Evolutionary conservation across 169 alveolate species (phyloP).

Genomic region (Perkinsus chesapeaki): DNA sequence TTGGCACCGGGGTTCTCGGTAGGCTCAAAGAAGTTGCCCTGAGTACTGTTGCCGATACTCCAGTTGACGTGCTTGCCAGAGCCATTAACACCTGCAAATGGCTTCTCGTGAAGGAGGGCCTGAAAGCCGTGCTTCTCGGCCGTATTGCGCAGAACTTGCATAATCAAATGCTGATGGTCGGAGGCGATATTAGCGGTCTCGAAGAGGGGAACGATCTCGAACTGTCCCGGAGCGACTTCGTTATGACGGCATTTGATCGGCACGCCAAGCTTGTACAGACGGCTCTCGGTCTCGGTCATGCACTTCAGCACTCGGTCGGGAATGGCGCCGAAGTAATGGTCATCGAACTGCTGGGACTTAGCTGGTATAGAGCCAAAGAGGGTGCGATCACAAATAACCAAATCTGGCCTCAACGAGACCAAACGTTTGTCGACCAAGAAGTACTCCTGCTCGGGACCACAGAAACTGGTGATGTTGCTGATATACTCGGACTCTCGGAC

Average conservation of each 20-base stretch:
- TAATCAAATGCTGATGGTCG: not conserved
- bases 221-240: not conserved
- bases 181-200: not conserved
- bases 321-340: not conserved
- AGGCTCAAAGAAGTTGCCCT: not conserved
- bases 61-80: not conserved
- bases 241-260: not conserved
- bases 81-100: not conserved
- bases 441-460: not conserved
- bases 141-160: not conserved
- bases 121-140: not conserved
- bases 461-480: not conserved
- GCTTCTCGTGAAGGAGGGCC: not conserved
- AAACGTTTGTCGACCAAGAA: not conserved
- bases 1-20: not conserved
- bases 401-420: not conserved
- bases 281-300: not conserved
- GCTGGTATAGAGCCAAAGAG: not conserved
- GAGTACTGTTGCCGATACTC: not conserved
- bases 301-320: not conserved
- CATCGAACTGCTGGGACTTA: not conserved
- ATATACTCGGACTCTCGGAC: not conserved
- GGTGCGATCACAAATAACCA: not conserved
- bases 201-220: not conserved
- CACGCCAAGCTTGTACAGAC: not conserved